Evolutionary conservation across 2,329 filamentous ascomycete species (phyloP), one percentile per base, ranked within the genome.

Genomic region (Phyllosticta citribraziliensis): DNA sequence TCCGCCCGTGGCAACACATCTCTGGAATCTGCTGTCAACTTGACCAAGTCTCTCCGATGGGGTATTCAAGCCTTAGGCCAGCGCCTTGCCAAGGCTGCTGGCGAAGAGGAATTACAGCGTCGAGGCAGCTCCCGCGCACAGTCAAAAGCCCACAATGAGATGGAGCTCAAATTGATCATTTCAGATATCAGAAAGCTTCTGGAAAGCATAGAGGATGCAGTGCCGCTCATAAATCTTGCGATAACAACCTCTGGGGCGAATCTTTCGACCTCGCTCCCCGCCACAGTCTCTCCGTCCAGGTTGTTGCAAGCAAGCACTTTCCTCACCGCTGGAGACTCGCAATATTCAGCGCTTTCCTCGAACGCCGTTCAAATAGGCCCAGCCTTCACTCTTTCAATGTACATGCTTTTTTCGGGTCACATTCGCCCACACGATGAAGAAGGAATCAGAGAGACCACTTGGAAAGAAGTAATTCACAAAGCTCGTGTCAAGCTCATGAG

Each of bases 391-490:
- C 74, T 97, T 8, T 96, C 92, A 0, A 77, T 97, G 66, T 99
- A 97, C 73, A 97, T 97, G 91, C 82, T 97, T 0, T 99, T 97
- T 68, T 81, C 87, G 2, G 88, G 91, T 1, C 91, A 97, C 72
- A 77, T 78, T 52, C 75, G 83, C 50, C 76, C 79, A 2, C 79
- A 82, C 19, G 78, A 82, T 66, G 74, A 84, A 74, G 74, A 84
- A 71, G 75, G 83, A 67, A 67, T 86, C 66, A 70, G 88, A 75
- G 74, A 86, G 75, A 79, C 91, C 0, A 88, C 92, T 0, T 97
- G 94, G 94, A 94, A 97, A 71, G 93, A 99, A 72, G 91, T 96
- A 51, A 87, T 97, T 63, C 92, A 97, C 76, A 99, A 97, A 73
- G 89, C 91, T 19, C 84, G 86, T 50, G 85, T 97, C 12, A 90